Base-by-base conservation (phyloP, 23 red algal genomes). In the Chondrus crispus region DNA sequence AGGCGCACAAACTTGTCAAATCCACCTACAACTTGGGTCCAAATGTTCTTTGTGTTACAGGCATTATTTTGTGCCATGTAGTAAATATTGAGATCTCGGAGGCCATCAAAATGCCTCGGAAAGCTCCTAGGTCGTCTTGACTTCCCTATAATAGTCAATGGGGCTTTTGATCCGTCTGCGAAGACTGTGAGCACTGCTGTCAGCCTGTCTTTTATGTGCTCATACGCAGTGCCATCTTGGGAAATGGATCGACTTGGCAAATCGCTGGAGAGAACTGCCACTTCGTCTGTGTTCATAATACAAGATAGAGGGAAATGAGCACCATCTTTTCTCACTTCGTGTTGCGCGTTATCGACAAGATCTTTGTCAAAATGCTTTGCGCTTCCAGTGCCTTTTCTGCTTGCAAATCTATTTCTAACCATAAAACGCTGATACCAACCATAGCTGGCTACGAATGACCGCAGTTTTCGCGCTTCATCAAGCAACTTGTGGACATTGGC, bases 211-310 rank as follows among this genome's bases (percentile, higher is more conserved):
- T 77, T 77, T 0, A 35, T 22, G n/a, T 8, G 1, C 26, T 46
- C 38, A 0, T 44, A 0, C 28, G 1, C 0, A 10, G 10, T 46
- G 13, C 22, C 11, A 0, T 2, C 44, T 35, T 77, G n/a, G 22
- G 11, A 26, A 77, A 77, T 44, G 24, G 71, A 77, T 77, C 71
- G 32, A 38, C 1, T 42, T 24, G 26, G 1, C 26, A 77, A 48
- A 35, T 10, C 71, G n/a, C 1, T 42, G 43, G 28, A 77, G 28
- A 77, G 44, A 77, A 77, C 1, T 77, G 12, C 44, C 0, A 77
- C 71, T 44, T 77, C 44, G 44, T 77, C 71, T 42, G 71, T 77
- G 22, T 77, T 77, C 60, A 32, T 6, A 66, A 66, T 66, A 66
- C n/a, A n/a, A n/a, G n/a, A n/a, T n/a, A n/a, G n/a, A n/a, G n/a